Conservation (phyloP, 2,329 filamentous ascomycete species). For the Fusarium palustre region DNA sequence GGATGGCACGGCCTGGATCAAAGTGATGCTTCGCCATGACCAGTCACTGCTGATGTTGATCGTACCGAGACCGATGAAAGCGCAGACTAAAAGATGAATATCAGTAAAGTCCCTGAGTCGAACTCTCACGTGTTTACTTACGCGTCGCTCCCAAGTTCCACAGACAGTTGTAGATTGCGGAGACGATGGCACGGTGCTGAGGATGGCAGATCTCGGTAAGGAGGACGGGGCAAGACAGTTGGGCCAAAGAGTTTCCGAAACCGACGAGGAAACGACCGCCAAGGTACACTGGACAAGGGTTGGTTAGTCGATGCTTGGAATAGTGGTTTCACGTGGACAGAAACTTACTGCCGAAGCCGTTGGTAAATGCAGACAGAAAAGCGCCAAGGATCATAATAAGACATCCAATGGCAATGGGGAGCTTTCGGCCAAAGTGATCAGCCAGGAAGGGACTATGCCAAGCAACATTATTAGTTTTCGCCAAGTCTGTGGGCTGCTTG, state of each 20-base stretch:
- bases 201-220: conserved; percentile 76
- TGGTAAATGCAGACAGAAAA: conserved; percentile 56
- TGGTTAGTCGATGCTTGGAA: background rate
- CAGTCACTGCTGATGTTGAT: conserved; percentile 68
- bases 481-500: background rate
- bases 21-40: conserved; percentile 74
- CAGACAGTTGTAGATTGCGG: conserved; percentile 74
- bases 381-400: conserved; percentile 60
- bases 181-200: conserved; percentile 74
- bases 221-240: conserved; percentile 72
- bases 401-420: conserved; percentile 58
- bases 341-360: conserved; percentile 55
- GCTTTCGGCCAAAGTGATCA: conserved; percentile 57
- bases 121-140: conserved; percentile 41
- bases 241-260: conserved; percentile 74
- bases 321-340: background rate
- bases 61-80: conserved; percentile 73
- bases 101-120: background rate
- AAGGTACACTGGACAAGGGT: conserved; percentile 51
- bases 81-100: conserved; percentile 56
- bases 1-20: conserved; percentile 72
- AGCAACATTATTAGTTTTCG: background rate
- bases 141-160: conserved; percentile 69
- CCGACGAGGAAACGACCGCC: conserved; percentile 60
- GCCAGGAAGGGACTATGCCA: conserved; percentile 51